Evolutionary conservation across 2,329 filamentous ascomycete genomes (phyloP).

Genomic region (Rhynchosporium graminicola): DNA sequence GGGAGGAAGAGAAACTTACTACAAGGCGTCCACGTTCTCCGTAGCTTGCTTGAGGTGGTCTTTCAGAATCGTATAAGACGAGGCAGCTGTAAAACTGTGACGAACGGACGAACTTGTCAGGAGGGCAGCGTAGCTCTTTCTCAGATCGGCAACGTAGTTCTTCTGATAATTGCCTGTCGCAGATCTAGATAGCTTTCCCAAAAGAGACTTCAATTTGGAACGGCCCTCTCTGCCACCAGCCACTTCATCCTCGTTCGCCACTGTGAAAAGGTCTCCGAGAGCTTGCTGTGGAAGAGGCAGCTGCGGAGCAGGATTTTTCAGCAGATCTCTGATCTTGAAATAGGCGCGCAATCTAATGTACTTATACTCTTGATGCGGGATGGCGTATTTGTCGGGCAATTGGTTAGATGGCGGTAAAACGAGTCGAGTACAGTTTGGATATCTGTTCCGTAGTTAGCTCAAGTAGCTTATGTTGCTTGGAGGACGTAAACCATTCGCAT

Average conservation of each 20-base stretch:
- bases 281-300: slow-evolving; percentile 17
- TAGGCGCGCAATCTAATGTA: slow-evolving; percentile 10
- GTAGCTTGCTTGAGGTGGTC: slow-evolving; percentile 12
- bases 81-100: slow-evolving; percentile 8
- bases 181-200: slow-evolving; percentile 18
- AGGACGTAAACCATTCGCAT: background rate
- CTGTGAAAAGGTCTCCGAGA: slow-evolving; percentile 7
- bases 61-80: slow-evolving; percentile 10
- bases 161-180: slow-evolving; percentile 21
- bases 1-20: background rate
- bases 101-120: slow-evolving; percentile 3
- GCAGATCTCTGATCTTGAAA: slow-evolving; percentile 18
- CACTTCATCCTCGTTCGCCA: background rate
- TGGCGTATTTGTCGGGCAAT: slow-evolving; percentile 16
- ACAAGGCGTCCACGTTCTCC: slow-evolving; percentile 13
- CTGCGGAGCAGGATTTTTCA: slow-evolving; percentile 19
- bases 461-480: background rate
- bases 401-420: slow-evolving; percentile 9
- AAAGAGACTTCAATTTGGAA: slow-evolving; percentile 22
- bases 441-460: slow-evolving; percentile 1
- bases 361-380: slow-evolving; percentile 11
- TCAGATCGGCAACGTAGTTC: slow-evolving; percentile 23
- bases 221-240: background rate
- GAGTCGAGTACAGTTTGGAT: slow-evolving; percentile 22
- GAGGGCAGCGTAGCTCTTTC: slow-evolving; percentile 24